These are phyloP conservation scores for Marsdenia floribunda DNA, from an alignment of 257 asterid genomes.

Conservation along the genomic window DNA sequence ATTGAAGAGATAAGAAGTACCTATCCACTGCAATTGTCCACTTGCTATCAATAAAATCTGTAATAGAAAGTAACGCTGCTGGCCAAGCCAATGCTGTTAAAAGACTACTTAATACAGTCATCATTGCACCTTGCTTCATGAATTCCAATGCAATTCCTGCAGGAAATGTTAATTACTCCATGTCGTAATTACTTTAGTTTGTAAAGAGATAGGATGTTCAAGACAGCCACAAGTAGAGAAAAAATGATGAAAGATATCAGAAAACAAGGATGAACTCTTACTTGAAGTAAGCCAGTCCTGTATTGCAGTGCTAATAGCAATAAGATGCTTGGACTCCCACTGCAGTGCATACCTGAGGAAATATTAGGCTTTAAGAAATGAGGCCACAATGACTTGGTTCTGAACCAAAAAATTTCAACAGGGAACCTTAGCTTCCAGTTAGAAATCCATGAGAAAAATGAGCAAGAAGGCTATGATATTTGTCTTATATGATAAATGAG, in stretches of 20 bases:
- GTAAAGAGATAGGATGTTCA: background rate
- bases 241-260: background rate
- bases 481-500: background rate
- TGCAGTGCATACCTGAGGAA: slow-evolving; percentile 70
- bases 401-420: background rate
- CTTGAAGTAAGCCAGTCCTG: slow-evolving; percentile 97
- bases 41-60: slow-evolving; percentile 87
- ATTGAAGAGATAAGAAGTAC: slow-evolving; percentile 34
- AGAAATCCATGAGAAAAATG: slow-evolving; percentile 4
- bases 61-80: slow-evolving; percentile 60
- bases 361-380: slow-evolving; percentile 13
- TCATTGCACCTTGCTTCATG: slow-evolving; percentile 94
- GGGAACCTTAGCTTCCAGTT: background rate
- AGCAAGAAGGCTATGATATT: background rate
- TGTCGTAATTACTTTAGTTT: background rate
- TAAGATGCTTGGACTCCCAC: slow-evolving; percentile 89
- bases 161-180: slow-evolving; percentile 22
- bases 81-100: slow-evolving; percentile 94
- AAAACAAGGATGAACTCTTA: slow-evolving; percentile 31
- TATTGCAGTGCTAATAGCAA: slow-evolving; percentile 89
- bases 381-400: slow-evolving; percentile 1
- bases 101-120: slow-evolving; percentile 78
- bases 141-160: slow-evolving; percentile 71
- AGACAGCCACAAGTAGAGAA: background rate
- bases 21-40: slow-evolving; percentile 93